phyloP scores from a whole-genome alignment of 352 stramenopile species.

The Phytophthora colocasiae region DNA sequence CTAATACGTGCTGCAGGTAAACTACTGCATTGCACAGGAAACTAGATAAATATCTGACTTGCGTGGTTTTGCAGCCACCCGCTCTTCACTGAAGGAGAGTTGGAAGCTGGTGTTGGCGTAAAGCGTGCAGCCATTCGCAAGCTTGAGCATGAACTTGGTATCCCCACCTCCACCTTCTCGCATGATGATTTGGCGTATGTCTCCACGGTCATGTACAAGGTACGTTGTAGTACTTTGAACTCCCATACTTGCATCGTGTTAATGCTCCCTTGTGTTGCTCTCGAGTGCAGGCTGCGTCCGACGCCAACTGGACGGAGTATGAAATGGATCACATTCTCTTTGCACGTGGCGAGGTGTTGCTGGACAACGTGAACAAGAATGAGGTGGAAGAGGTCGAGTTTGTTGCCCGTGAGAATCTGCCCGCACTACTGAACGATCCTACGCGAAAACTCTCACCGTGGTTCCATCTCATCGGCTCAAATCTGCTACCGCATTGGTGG shows the following conservation, averaged over 20 bases:
- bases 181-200: conserved; percentile 95
- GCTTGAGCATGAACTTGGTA: conserved; percentile 98
- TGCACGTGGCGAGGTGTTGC: conserved; percentile 74
- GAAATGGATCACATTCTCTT: conserved; percentile 99
- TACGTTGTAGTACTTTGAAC: conserved; percentile 45
- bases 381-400: conserved; percentile 94
- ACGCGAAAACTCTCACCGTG: conserved; percentile 79
- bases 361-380: conserved; percentile 92
- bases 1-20: conserved; percentile 98
- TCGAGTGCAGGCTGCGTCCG: conserved; percentile 60
- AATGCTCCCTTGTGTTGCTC: conserved; percentile 18
- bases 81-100: conserved; percentile 92
- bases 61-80: conserved; percentile 84
- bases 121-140: conserved; percentile 97
- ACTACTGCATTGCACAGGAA: conserved; percentile 1
- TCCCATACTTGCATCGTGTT: neutral
- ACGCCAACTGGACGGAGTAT: conserved; percentile 96
- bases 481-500: conserved; percentile 78
- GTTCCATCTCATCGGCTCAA: conserved; percentile 82
- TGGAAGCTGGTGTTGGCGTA: conserved; percentile 81
- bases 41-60: conserved; percentile 4
- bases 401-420: conserved; percentile 74
- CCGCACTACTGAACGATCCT: conserved; percentile 60
- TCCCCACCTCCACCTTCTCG: conserved; percentile 85
- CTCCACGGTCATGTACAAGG: conserved; percentile 98